Percentiles rank a stretch among this genome's conserved stretches.
Conservation (phyloP, 345 rosid species). For the rapeseed (Brassica napus) region DNA sequence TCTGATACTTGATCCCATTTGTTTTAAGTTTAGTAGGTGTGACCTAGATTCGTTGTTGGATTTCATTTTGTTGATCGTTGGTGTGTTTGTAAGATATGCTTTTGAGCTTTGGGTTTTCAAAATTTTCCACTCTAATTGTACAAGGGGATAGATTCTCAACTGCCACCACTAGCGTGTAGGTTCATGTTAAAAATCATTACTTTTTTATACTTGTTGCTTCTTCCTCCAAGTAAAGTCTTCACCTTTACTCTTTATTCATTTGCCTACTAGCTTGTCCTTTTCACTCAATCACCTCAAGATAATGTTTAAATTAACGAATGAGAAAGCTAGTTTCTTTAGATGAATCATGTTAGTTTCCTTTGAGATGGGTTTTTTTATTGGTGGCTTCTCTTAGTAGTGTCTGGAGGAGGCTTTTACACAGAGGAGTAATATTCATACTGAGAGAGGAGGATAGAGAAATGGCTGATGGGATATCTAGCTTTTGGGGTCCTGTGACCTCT, state of each 20-base stretch:
- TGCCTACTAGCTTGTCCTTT: slow-evolving; percentile 12
- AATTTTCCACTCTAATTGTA: background rate
- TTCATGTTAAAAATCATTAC: slow-evolving; percentile 13
- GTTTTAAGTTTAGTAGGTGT: slow-evolving; percentile 15
- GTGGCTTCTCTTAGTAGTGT: slow-evolving; percentile 16
- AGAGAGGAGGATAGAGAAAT: slow-evolving; percentile 43
- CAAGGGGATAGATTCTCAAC: background rate
- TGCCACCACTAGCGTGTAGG: slow-evolving; percentile 21
- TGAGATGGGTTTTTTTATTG: background rate
- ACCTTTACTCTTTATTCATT: background rate
- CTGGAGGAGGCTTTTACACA: background rate
- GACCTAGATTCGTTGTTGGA: slow-evolving; percentile 23
- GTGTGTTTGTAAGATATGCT: background rate
- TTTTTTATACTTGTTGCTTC: slow-evolving; percentile 32
- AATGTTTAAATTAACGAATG: background rate
- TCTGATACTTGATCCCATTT: background rate
- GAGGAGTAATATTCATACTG: slow-evolving; percentile 10
- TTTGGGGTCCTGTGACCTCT: slow-evolving; percentile 96
- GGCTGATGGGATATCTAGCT: slow-evolving; percentile 76
- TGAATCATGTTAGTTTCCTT: background rate
- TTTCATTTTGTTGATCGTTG: background rate
- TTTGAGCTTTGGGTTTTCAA: slow-evolving; percentile 4
- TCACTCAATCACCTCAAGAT: background rate
- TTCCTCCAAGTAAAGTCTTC: slow-evolving; percentile 24
- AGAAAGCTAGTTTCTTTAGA: background rate